Percentiles rank a stretch among this genome's conserved stretches.
Evolutionary conservation across 2,329 filamentous ascomycete species (phyloP).

Genomic region (Colletotrichum somersetense): DNA sequence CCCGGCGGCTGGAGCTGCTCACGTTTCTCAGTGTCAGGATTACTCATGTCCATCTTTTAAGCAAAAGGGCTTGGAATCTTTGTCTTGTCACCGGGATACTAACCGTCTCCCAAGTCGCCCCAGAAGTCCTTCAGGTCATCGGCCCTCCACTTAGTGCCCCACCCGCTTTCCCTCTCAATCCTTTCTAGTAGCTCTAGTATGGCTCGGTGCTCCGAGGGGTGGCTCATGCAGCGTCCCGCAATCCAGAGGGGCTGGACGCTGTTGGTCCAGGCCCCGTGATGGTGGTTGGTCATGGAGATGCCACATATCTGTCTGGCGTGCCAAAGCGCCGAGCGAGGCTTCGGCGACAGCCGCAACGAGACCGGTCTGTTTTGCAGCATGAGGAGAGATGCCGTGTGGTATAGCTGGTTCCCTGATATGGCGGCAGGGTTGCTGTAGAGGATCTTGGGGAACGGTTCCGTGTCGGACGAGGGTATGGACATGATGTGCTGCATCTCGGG

Average conservation of each 20-base stretch:
- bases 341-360: constrained; percentile 39
- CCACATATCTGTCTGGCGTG: constrained; percentile 68
- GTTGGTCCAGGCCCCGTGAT: constrained; percentile 68
- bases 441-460: constrained; percentile 63
- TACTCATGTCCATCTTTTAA: constrained; percentile 24
- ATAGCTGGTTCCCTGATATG: constrained; percentile 69
- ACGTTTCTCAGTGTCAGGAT: constrained; percentile 28
- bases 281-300: constrained; percentile 67
- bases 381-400: constrained; percentile 67
- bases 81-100: constrained; percentile 32
- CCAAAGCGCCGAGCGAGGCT: constrained; percentile 60
- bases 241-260: constrained; percentile 70
- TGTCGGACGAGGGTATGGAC: constrained; percentile 50
- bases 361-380: constrained; percentile 60
- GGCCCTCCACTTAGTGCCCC: constrained; percentile 66
- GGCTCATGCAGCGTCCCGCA: constrained; percentile 66
- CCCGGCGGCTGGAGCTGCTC: constrained; percentile 34
- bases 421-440: constrained; percentile 66
- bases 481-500: constrained; percentile 60
- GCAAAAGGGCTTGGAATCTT: constrained; percentile 1
- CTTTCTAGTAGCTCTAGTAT: constrained; percentile 59
- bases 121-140: constrained; percentile 61
- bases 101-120: constrained; percentile 47
- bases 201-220: constrained; percentile 57
- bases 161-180: constrained; percentile 66